A percentile compares a stretch with the other conserved stretches of the same genome.
These are phyloP conservation scores for Alternaria panax DNA, from an alignment of 2,329 filamentous ascomycete species.

Conservation along the genomic window DNA sequence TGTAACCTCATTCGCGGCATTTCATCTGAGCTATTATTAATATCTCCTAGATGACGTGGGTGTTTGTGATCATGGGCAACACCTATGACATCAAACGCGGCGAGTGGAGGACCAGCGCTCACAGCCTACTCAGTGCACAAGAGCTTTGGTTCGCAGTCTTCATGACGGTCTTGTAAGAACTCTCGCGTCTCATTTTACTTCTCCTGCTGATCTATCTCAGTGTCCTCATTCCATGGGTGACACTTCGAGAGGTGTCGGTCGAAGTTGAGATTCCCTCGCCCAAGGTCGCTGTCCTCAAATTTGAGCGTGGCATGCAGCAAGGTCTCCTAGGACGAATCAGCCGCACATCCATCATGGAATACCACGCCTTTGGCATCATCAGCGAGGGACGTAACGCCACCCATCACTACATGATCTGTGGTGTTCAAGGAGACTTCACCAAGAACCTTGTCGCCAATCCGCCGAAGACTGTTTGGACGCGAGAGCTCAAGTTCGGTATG, in stretches of 20 bases:
- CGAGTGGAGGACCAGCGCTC: slow-evolving; percentile 36
- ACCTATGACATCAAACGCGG: slow-evolving; percentile 46
- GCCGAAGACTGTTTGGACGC: slow-evolving; percentile 45
- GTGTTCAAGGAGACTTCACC: slow-evolving; percentile 49
- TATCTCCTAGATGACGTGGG: slow-evolving; percentile 42
- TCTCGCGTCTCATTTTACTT: neutral
- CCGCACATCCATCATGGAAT: slow-evolving; percentile 49
- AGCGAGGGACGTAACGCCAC: slow-evolving; percentile 41
- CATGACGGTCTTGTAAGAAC: slow-evolving; percentile 46
- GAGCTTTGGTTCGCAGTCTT: slow-evolving; percentile 48
- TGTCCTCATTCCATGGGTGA: slow-evolving; percentile 46
- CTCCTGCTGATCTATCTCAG: slow-evolving; percentile 23
- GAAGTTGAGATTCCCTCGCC: slow-evolving; percentile 46
- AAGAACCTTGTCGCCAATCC: slow-evolving; percentile 42
- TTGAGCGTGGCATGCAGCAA: slow-evolving; percentile 48
- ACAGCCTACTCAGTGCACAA: slow-evolving; percentile 42
- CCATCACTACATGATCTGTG: slow-evolving; percentile 48
- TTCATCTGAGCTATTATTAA: slow-evolving; percentile 7
- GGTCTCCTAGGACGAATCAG: slow-evolving; percentile 46
- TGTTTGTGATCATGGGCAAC: slow-evolving; percentile 46
- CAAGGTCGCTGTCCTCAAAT: slow-evolving; percentile 45
- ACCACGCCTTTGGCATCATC: slow-evolving; percentile 49
- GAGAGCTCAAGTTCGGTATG: slow-evolving; percentile 48
- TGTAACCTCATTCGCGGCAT: slow-evolving; percentile 1
- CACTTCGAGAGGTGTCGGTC: slow-evolving; percentile 45